Base-by-base conservation (phyloP, 345 rosid genomes). In the Eucalyptus polyanthemos region DNA sequence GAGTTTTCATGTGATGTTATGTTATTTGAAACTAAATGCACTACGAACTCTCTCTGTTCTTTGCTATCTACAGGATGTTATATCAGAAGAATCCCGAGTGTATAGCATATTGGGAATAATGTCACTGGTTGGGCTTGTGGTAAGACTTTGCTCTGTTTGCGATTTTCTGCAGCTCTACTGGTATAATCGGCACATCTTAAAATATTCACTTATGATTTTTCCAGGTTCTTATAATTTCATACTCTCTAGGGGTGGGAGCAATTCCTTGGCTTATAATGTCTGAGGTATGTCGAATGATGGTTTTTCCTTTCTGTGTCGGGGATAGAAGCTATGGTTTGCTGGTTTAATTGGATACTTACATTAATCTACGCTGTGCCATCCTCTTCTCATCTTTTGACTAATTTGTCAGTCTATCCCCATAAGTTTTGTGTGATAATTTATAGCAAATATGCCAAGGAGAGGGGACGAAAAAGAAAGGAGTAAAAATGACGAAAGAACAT, bases 201-300 rank as follows among this genome's bases (percentile, higher is more conserved):
- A 24, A n/a, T 58, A 34, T 31, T 40, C 51, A 42, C 37, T 50
- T 47, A 10, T 12, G 19, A 45, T 16, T 11, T 88, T 54, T 90
- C 80, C 94, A 97, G 99, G 91, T 91, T 88, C 87, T 95, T 92
- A 96, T 97, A 65, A 91, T 95, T 92, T 31, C 93, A 88, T 97
- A 94, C 93, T 97, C 99, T 81, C 90, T 97, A 91, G 99, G 99
- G 88, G 90, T 97, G 91, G 99, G 99, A 69, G 96, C 98, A 67
- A 94, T 98, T 90, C 99, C 99, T 34, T 98, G 99, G 99, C 56
- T 98, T 86, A 98, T 98, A 88, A 97, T 98, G 99, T 97, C 99
- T 16, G 99, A 98, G 99, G 99, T 97, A 94, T 17, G n/a, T 60
- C 1, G 22, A 62, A 14, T 15, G 10, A 49, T 29, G 14, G 45